Base-by-base conservation (phyloP, 495 filamentous ascomycete species). In the Astrothelium subdiscretum region DNA sequence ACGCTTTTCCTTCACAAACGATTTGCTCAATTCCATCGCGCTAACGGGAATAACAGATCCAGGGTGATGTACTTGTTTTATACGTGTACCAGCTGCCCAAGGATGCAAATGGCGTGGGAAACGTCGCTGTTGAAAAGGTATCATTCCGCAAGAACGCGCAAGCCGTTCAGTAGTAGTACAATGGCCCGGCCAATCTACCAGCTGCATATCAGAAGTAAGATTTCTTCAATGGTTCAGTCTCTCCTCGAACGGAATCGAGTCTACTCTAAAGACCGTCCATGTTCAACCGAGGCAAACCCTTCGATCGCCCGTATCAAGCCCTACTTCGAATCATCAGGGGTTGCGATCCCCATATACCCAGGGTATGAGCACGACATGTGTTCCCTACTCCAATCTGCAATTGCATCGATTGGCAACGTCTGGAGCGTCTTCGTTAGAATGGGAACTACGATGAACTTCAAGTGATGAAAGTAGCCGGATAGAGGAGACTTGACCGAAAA, bases 31-130 rank as follows among this genome's bases (percentile, higher is more conserved):
- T 54, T 15, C 3, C 15, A 20, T 54, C 12, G 29, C 6, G 29
- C 48, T 54, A 10, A 54, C 20, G 6, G 6, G 24, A 35, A 31
- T 35, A 60, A 38, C 65, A 97, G 92, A 92, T 97, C 32, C 94
- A 99, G 84, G 94, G 94, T 20, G 94, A 96, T 76, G 92, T 95
- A 13, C 81, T 99, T 40, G 92, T 96, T 63, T 79, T 99, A 57
- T 97, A 99, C 71, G 94, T 99, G 61, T 99, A 99, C 75, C 94
- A 99, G 71, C 76, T 97, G 54, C 87, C 89, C 72, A 95, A 87
- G 68, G 92, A 96, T 70, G 85, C 81, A 61, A 89, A 91, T 65
- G 95, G 94, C 1, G 84, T 82, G 13, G 92, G 97, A 74, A 95
- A 87, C 63, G 95, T 99, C 18, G 89, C 87, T 31, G 94, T 99